Percentiles rank a stretch among this genome's conserved stretches.
These are phyloP conservation scores for Pisolithus microcarpus DNA, from an alignment of 768 basidiomycete genomes.

Conservation along the genomic window DNA sequence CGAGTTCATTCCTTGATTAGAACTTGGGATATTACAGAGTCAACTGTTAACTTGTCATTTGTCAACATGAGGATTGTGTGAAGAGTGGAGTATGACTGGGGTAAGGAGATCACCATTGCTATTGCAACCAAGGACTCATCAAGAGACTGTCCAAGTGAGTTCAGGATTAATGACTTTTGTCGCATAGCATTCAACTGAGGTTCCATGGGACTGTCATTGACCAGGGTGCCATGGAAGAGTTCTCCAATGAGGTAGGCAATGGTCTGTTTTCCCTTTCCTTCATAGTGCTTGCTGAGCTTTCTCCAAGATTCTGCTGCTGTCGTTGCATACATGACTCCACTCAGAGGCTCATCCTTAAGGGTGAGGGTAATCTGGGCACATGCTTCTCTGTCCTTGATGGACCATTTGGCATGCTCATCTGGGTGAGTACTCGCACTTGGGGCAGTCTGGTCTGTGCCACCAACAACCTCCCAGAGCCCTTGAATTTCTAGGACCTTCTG, in stretches of 20 bases:
- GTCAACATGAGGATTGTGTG: slow-evolving; percentile 14
- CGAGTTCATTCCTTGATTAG: neutral
- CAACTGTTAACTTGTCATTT: neutral
- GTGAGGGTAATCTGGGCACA: slow-evolving; percentile 18
- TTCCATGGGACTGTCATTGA: no score
- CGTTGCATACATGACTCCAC: slow-evolving; percentile 10
- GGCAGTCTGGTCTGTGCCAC: neutral
- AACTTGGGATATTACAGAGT: neutral
- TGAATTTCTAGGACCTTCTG: no score
- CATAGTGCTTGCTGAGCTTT: slow-evolving; percentile 11
- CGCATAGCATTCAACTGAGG: no score
- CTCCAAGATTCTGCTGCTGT: slow-evolving; percentile 13
- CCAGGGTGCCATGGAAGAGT: no score
- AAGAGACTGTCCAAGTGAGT: no score
- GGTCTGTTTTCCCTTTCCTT: no score
- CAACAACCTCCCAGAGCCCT: slow-evolving; percentile 4
- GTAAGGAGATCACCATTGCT: no score
- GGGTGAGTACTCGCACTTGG: neutral
- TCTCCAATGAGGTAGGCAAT: no score
- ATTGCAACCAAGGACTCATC: no score
- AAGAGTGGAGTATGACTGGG: no score
- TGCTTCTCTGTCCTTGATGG: slow-evolving; percentile 10
- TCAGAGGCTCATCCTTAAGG: slow-evolving; percentile 17
- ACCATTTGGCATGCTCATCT: neutral
- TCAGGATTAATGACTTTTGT: no score